Percentiles rank a stretch among this genome's conserved stretches.
Conservation (phyloP, 2,329 filamentous ascomycete genomes). For the Xylariaceae sp. region DNA sequence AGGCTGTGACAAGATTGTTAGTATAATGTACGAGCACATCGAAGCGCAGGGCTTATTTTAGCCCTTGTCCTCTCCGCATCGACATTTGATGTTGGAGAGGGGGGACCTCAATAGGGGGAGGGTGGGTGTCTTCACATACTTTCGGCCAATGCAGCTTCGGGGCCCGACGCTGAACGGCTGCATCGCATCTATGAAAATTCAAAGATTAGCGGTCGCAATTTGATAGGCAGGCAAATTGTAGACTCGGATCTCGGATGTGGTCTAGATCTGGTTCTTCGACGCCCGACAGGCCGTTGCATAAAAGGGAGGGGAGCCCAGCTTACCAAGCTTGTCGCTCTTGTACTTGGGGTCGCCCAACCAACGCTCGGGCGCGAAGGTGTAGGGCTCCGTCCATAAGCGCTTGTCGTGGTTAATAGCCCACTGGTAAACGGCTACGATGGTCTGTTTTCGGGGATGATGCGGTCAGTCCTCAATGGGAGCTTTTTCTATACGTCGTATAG, state of each 20-base stretch:
- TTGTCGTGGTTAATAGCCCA: conserved; percentile 34
- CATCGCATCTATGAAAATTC: conserved; percentile 23
- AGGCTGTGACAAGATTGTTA: conserved; percentile 26
- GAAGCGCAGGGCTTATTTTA: no score
- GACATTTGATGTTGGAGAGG: not conserved
- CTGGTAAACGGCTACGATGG: conserved; percentile 34
- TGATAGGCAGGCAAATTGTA: not conserved
- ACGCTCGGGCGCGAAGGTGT: conserved; percentile 37
- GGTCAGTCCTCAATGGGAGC: not conserved
- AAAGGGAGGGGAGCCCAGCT: not conserved
- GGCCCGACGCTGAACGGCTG: conserved; percentile 37
- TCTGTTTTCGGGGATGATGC: conserved; percentile 22
- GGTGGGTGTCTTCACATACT: conserved; percentile 29
- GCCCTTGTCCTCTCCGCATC: not conserved
- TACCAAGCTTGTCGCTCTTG: conserved; percentile 30
- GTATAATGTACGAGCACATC: no score
- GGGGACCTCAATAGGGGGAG: not conserved
- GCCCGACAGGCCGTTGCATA: not conserved
- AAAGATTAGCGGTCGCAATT: not conserved
- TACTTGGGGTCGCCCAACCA: conserved; percentile 32
- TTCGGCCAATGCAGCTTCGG: conserved; percentile 37
- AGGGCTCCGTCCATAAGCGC: conserved; percentile 35
- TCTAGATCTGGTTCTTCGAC: not conserved
- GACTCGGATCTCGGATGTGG: no score
- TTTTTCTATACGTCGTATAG: not conserved